A percentile compares a stretch with the other conserved stretches of the same genome.
Evolutionary conservation across 2,329 filamentous ascomycete genomes (phyloP).

Genomic region (Penicillium crustosum): DNA sequence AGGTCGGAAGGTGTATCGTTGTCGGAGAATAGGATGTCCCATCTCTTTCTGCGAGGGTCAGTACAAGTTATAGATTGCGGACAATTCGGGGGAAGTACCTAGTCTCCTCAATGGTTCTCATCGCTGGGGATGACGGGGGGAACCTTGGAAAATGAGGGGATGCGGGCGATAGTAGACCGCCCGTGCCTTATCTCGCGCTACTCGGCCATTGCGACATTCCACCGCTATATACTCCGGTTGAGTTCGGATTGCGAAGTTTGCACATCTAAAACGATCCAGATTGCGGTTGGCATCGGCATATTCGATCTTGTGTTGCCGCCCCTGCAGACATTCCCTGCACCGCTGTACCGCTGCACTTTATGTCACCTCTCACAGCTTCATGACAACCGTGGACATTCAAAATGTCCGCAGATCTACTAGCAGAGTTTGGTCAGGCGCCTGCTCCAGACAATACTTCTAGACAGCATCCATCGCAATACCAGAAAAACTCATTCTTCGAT

Average conservation of each 20-base stretch:
- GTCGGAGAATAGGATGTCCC: slow-evolving; percentile 60
- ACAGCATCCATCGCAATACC: slow-evolving; percentile 10
- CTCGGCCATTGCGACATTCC: slow-evolving; percentile 13
- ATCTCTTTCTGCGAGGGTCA: slow-evolving; percentile 58
- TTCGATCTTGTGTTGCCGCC: not conserved
- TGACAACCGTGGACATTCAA: slow-evolving; percentile 7
- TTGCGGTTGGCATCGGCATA: not conserved
- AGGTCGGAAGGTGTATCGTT: slow-evolving; percentile 61
- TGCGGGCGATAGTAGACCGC: slow-evolving; percentile 25
- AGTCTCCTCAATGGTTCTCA: slow-evolving; percentile 57
- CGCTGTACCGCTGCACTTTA: not conserved
- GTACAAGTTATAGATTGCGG: not conserved
- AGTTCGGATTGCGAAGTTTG: not conserved
- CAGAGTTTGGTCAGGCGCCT: slow-evolving; percentile 47
- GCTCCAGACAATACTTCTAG: slow-evolving; percentile 17
- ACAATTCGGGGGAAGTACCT: slow-evolving; percentile 40
- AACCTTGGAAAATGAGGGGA: slow-evolving; percentile 17
- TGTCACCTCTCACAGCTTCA: not conserved
- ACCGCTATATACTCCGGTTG: slow-evolving; percentile 12
- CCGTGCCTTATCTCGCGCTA: slow-evolving; percentile 21
- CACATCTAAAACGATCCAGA: not conserved
- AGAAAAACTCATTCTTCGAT: slow-evolving; percentile 25
- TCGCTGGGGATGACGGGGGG: slow-evolving; percentile 29
- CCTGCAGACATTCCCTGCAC: not conserved
- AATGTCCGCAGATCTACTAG: slow-evolving; percentile 57